phyloP scores from a whole-genome alignment of 345 rosid species.

The Aethionema arabicum region DNA sequence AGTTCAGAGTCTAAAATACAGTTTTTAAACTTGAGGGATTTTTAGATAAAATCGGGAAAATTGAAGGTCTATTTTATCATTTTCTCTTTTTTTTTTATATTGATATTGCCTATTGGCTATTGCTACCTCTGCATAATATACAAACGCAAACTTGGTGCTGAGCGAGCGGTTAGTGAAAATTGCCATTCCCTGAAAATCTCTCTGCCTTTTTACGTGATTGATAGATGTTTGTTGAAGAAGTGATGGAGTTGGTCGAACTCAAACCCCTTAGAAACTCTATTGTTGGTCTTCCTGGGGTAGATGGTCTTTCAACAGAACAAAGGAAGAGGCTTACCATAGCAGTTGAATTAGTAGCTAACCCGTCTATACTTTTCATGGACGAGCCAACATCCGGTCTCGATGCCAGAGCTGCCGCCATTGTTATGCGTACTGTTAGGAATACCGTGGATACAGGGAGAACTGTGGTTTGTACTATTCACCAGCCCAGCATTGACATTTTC shows the following conservation, averaged over 20 bases:
- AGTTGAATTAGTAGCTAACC: constrained; percentile 93
- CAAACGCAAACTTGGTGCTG: not conserved
- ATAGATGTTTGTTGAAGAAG: constrained; percentile 88
- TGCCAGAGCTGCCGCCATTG: constrained; percentile 96
- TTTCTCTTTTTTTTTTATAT: too few relatives aligned
- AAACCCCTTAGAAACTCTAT: constrained; percentile 65
- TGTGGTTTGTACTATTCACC: constrained; percentile 93
- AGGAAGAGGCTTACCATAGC: constrained; percentile 92
- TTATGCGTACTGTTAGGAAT: constrained; percentile 91
- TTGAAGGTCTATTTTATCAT: too few relatives aligned
- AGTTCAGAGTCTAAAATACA: too few relatives aligned
- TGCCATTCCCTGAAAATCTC: not conserved
- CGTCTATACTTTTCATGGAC: constrained; percentile 93
- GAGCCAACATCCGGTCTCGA: constrained; percentile 96
- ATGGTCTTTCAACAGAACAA: constrained; percentile 89
- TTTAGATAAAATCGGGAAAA: too few relatives aligned
- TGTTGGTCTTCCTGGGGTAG: constrained; percentile 85
- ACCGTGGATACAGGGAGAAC: constrained; percentile 98
- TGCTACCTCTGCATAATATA: too few relatives aligned
- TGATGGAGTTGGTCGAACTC: constrained; percentile 92
- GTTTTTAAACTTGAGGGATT: too few relatives aligned
- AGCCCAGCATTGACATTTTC: constrained; percentile 90
- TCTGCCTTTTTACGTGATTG: not conserved
- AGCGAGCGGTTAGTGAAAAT: not conserved
- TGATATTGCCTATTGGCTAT: too few relatives aligned